Percentiles rank a stretch among this genome's conserved stretches.
Conservation (phyloP, 345 rosid species). For the Heritiera fomes region DNA sequence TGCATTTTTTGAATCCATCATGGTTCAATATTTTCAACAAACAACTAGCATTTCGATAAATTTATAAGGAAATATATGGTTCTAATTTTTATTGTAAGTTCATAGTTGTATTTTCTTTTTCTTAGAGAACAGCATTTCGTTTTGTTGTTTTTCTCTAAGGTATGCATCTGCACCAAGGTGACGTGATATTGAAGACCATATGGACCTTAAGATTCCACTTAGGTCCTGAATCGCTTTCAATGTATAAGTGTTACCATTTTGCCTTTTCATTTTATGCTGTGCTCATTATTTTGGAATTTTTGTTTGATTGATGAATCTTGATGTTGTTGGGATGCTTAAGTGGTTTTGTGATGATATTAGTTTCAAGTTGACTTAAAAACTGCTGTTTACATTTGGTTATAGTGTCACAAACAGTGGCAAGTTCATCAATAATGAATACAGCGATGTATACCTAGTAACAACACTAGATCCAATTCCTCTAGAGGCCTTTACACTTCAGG, state of each 20-base stretch:
- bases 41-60: neutral
- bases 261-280: neutral
- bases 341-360: slow-evolving; percentile 7
- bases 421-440: slow-evolving; percentile 83
- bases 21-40: neutral
- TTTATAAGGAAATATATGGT: neutral
- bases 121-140: neutral
- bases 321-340: neutral
- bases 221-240: neutral
- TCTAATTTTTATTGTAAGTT: slow-evolving; percentile 1
- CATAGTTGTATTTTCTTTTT: neutral
- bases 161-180: neutral
- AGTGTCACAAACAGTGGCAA: slow-evolving; percentile 79
- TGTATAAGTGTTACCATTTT: neutral
- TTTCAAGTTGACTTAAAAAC: slow-evolving; percentile 15
- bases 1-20: neutral
- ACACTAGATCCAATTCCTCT: slow-evolving; percentile 78
- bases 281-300: neutral
- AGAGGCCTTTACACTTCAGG: slow-evolving; percentile 93
- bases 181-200: neutral
- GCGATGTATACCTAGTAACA: slow-evolving; percentile 88
- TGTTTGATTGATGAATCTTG: neutral
- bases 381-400: slow-evolving; percentile 29
- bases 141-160: neutral
- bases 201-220: slow-evolving; percentile 4